phyloP scores from a whole-genome alignment of 768 basidiomycete species.

The Sarcodon sp. region DNA sequence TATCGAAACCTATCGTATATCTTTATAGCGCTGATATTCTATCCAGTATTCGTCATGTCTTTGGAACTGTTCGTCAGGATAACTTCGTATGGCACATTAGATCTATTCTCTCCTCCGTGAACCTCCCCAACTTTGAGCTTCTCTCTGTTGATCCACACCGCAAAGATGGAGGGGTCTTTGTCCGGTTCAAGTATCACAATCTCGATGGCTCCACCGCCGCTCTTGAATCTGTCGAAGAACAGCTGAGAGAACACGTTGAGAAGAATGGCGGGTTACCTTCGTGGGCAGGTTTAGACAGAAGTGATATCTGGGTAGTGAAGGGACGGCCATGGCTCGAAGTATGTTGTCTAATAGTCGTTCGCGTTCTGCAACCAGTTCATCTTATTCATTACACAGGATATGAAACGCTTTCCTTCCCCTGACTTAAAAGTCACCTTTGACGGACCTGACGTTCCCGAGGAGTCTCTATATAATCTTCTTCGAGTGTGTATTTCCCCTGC shows the following conservation, averaged over 20 bases:
- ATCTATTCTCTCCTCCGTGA: slow-evolving; percentile 35
- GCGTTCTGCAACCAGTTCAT: not conserved
- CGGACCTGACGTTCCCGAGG: slow-evolving; percentile 78
- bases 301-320: slow-evolving; percentile 58
- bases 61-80: slow-evolving; percentile 49
- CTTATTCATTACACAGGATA: slow-evolving; percentile 43
- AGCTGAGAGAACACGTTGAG: slow-evolving; percentile 28
- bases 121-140: slow-evolving; percentile 46
- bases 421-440: slow-evolving; percentile 75
- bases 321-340: slow-evolving; percentile 80
- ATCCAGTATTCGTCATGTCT: slow-evolving; percentile 46
- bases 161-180: slow-evolving; percentile 84
- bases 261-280: slow-evolving; percentile 47
- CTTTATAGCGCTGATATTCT: slow-evolving; percentile 1
- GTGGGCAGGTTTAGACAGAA: slow-evolving; percentile 41
- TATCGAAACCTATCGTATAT: not conserved
- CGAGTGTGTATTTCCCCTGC: slow-evolving; percentile 34
- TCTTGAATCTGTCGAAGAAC: slow-evolving; percentile 33
- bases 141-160: slow-evolving; percentile 46
- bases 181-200: slow-evolving; percentile 49
- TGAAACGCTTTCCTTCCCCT: slow-evolving; percentile 68
- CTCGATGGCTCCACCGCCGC: slow-evolving; percentile 20
- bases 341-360: slow-evolving; percentile 6
- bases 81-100: slow-evolving; percentile 36
- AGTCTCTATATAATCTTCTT: slow-evolving; percentile 64